Base-by-base conservation (phyloP, 2,329 filamentous ascomycete species). In the Colletotrichum sp. region DNA sequence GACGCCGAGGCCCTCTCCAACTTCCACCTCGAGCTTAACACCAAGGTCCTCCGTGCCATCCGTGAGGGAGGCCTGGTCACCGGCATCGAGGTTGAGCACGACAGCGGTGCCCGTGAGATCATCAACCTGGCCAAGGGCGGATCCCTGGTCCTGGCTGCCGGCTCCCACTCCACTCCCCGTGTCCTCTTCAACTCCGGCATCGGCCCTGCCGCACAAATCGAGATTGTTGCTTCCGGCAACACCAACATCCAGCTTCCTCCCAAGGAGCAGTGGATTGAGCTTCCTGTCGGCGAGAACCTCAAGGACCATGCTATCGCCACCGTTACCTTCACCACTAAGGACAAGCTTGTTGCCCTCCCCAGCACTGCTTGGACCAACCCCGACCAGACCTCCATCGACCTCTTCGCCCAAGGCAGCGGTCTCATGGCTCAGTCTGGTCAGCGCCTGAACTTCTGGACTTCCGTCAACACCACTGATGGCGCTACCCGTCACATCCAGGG, bases 131-230 rank as follows among this genome's bases (percentile, higher is more conserved):
- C 70, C 15, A 25, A 66, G 39, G 69, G 43, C 34, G 76, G 76
- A 74, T 76, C 81, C 76, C 84, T 85, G 9, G 85, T 80, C 3
- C 80, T 86, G 4, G 80, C 80, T 0, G 79, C 82, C 6, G 90
- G 91, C 15, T 84, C 88, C 0, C 89, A 89, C 81, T 89, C 91
- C 79, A 89, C 89, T 1, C 90, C 90, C 2, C 88, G 91, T 55
- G 80, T 93, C 2, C 86, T 93, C 7, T 90, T 91, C 79, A 86
- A 91, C 4, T 89, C 87, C 25, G 91, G 91, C 32, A 85, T 93
- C 39, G 91, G 91, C 3, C 87, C 88, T 1, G 78, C 78, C 13
- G 79, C 83, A 0, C 87, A 92, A 61, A 85, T 93, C 4, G 74
- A 85, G 13, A 82, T 83, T 8, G 85, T 88, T 70, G 81, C 83